A percentile compares a stretch with the other conserved stretches of the same genome.
These are phyloP conservation scores for Dimocarpus longan DNA, from an alignment of 345 rosid genomes.

Conservation along the genomic window DNA sequence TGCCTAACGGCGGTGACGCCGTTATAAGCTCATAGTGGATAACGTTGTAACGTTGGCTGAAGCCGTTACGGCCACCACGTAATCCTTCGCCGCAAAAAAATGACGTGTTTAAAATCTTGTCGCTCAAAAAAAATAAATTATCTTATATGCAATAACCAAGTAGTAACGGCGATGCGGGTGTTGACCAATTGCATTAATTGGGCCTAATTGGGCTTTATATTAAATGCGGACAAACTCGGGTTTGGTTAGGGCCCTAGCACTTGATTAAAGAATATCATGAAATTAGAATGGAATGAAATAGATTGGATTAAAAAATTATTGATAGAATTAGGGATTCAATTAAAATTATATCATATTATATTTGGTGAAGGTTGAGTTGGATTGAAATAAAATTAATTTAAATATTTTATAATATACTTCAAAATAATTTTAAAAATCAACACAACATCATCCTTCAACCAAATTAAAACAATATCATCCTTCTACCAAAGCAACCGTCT, in stretches of 20 bases:
- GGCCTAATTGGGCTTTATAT: neutral
- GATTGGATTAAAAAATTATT: too few species aligned
- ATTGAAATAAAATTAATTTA: too few species aligned
- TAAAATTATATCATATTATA: too few species aligned
- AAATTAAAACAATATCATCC: too few species aligned
- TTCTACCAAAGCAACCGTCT: too few species aligned
- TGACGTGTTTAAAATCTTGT: neutral
- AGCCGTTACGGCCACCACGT: neutral
- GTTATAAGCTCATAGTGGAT: neutral
- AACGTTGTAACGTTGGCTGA: neutral
- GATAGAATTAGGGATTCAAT: too few species aligned
- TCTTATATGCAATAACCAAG: too few species aligned
- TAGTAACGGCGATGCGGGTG: neutral
- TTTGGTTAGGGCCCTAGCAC: neutral
- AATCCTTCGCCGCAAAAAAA: neutral
- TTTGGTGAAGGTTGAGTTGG: too few species aligned
- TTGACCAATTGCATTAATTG: neutral
- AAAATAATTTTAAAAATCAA: too few species aligned
- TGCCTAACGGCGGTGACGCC: neutral
- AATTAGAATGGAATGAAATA: too few species aligned
- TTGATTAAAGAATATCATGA: neutral
- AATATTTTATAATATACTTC: too few species aligned
- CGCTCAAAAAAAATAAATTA: neutral
- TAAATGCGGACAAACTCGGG: neutral
- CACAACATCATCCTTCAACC: too few species aligned